phyloP scores from a whole-genome alignment of 495 filamentous ascomycete species.

The Aspergillus indologenus region DNA sequence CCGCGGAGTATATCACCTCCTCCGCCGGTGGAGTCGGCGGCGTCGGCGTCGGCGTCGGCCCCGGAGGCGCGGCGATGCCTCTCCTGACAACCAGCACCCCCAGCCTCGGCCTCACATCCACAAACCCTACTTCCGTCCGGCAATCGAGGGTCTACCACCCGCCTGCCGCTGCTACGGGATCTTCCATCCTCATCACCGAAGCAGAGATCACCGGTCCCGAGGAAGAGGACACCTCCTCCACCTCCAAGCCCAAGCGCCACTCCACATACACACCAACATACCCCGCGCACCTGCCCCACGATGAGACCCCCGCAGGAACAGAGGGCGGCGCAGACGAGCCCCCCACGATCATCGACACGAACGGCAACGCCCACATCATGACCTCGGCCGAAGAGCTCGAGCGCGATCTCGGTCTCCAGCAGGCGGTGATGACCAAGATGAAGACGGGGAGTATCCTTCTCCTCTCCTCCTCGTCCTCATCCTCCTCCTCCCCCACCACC shows the following conservation, averaged over 20 bases:
- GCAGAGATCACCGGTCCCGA: neutral
- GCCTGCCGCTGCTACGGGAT: neutral
- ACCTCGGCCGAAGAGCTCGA: conserved; percentile 20
- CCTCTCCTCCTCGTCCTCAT: neutral
- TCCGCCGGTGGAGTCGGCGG: neutral
- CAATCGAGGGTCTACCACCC: neutral
- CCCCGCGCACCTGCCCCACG: neutral
- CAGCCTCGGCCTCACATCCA: conserved; percentile 9
- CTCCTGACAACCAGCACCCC: conserved; percentile 9
- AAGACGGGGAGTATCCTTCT: conserved; percentile 4
- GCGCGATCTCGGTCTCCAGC: conserved; percentile 20
- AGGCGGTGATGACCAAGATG: conserved; percentile 33
- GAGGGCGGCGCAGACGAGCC: neutral
- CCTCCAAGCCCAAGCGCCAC: neutral
- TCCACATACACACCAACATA: neutral
- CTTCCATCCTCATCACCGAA: neutral
- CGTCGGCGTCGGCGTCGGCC: conserved; percentile 6
- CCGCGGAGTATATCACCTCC: neutral
- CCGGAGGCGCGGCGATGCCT: conserved; percentile 4
- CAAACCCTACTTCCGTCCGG: neutral
- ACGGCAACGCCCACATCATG: conserved; percentile 20
- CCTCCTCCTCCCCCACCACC: too few species aligned
- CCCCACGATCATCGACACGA: conserved; percentile 25
- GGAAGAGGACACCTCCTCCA: too few species aligned
- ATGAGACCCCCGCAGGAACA: neutral